Base-by-base conservation (phyloP, 108 stramenopile genomes). In the Parmales sp. region DNA sequence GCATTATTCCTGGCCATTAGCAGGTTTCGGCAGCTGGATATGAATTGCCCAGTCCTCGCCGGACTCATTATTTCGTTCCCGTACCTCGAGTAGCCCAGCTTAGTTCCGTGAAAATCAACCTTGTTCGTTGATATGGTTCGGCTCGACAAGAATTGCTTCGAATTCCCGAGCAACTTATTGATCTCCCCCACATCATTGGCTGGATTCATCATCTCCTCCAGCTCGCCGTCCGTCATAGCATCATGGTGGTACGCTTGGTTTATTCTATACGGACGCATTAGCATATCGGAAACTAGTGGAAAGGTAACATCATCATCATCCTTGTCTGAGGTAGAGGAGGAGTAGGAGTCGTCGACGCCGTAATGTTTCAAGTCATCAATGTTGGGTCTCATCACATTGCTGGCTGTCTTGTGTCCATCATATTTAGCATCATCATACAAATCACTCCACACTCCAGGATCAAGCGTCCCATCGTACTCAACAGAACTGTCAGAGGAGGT, bases 211-310 rank as follows among this genome's bases (percentile, higher is more conserved):
- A n/a, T n/a, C n/a, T n/a, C n/a, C n/a, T n/a, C n/a, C n/a, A n/a
- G n/a, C n/a, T n/a, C n/a, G n/a, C n/a, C n/a, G n/a, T n/a, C n/a
- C n/a, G n/a, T n/a, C n/a, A n/a, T n/a, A n/a, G n/a, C n/a, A n/a
- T n/a, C n/a, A n/a, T n/a, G n/a, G n/a, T n/a, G n/a, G n/a, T n/a
- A n/a, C n/a, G 20, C 31, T 34, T 60, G 54, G 26, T 60, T 60
- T 60, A 60, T 60, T 34, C 29, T 60, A 20, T 60, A 60, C 5
- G 54, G 54, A 3, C 54, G 54, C 54, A 60, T 60, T 34, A 60
- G 16, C 54, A 60, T 60, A 34, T 60, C 54, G 28, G 31, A 34
- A 18, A 60, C 54, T 1, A 60, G 54, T 28, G 54, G 54, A 20
- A 60, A 34, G 31, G 54, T 60, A 1, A 18, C 31, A 13, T 60